Evolutionary conservation across 257 asterid genomes (phyloP), one percentile per base, ranked within the genome.

Genomic region (Sherardia arvensis): DNA sequence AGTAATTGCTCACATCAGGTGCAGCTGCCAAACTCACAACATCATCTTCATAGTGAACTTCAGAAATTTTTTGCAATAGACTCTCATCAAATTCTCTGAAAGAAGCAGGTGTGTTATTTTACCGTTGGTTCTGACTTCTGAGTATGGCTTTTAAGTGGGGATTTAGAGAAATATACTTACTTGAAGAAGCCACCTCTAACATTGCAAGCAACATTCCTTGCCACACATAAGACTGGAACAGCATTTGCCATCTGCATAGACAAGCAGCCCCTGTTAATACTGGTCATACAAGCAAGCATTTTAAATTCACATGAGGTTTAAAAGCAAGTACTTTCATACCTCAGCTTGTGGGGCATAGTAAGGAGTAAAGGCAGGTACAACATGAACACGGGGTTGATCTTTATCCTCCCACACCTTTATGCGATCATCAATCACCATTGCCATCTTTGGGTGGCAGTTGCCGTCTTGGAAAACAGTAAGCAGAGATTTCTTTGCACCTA

Each of bases 311-410:
- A 74, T 53, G 25, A 56, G 71, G 67, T 43, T 49, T 26, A 29
- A 20, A 67, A 53, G 54, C 58, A 38, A 65, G 1, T 66, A 61
- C 22, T n/a, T 53, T 18, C 63, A 67, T 77, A 93, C 99, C 99
- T 93, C 99, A 30, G 99, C 99, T 72, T 85, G 99, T 21, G 99
- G 99, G 65, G 99, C 96, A 85, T 79, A 87, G 80, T 93, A 93
- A 59, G 99, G 99, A 75, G 90, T 81, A 82, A 93, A 93, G 57
- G 99, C 78, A 77, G 99, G 97, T 63, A 93, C 99, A 23, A 87
- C 99, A 40, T 93, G 99, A 69, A 93, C 99, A 60, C 96, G 94
- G 70, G 95, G 88, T 71, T 93, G 99, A 72, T 93, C 99, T 81
- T 82, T 93, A 58, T 90, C 99, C 64, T 93, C 99, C 99, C 99